Evolutionary conservation across 1,284 basidiomycete genomes (phyloP).

Genomic region (Moesziomyces globuligerus): DNA sequence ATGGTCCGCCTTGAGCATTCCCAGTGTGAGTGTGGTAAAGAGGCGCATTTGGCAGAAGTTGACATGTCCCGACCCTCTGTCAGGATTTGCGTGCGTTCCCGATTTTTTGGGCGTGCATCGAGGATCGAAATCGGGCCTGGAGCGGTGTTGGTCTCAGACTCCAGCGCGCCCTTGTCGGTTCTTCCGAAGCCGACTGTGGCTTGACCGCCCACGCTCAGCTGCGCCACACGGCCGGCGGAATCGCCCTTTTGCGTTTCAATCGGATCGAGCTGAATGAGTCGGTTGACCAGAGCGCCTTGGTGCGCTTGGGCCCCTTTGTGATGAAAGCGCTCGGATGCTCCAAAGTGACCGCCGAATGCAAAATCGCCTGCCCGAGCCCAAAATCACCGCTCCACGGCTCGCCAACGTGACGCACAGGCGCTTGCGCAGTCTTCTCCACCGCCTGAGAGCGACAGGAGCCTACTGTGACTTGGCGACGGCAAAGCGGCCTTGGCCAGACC

Average conservation of each 20-base stretch:
- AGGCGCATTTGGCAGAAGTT: constrained; percentile 20
- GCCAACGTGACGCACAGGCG: no score
- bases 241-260: no score
- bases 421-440: no score
- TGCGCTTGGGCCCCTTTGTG: neutral
- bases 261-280: neutral
- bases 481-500: no score
- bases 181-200: neutral
- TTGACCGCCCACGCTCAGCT: no score
- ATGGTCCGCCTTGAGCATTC: neutral
- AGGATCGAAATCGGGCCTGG: neutral
- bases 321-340: neutral
- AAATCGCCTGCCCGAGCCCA: neutral
- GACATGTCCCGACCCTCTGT: constrained; percentile 39
- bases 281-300: neutral
- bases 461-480: no score
- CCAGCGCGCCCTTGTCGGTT: neutral
- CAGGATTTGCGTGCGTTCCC: neutral
- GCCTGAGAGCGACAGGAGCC: no score
- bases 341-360: neutral
- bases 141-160: constrained; percentile 14
- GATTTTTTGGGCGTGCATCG: neutral
- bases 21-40: neutral
- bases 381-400: neutral
- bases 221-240: no score